These are phyloP conservation scores for Sinapis alba DNA, from an alignment of 441 rosid genomes.

Conservation along the genomic window DNA sequence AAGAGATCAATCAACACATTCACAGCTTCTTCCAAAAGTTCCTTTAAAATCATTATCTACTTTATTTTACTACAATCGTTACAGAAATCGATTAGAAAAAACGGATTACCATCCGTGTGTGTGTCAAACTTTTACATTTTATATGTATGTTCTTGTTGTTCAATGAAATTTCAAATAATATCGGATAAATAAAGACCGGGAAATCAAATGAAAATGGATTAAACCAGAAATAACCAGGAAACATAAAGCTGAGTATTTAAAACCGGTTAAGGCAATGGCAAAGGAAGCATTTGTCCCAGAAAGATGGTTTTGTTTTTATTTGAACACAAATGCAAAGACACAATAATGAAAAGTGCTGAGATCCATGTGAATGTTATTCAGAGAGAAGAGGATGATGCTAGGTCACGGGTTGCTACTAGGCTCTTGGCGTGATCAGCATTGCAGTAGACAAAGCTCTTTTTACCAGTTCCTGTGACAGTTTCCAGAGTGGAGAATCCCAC, in stretches of 20 bases:
- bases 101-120: not conserved
- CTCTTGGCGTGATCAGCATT: constrained; percentile 36
- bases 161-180: constrained; percentile 1
- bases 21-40: constrained; percentile 48
- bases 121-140: not conserved
- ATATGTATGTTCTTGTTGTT: not conserved
- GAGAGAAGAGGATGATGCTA: constrained; percentile 17
- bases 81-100: no score
- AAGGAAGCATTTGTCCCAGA: not conserved
- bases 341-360: no score
- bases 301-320: not conserved
- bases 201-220: not conserved
- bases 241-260: not conserved
- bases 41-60: not conserved
- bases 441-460: constrained; percentile 47
- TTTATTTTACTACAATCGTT: no score
- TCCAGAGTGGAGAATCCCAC: constrained; percentile 50
- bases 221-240: not conserved
- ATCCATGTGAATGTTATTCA: constrained; percentile 6
- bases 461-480: constrained; percentile 43
- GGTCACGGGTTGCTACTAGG: not conserved
- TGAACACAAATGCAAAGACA: not conserved
- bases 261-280: constrained; percentile 13
- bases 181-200: not conserved
- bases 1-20: constrained; percentile 65